A percentile compares a stretch with the other conserved stretches of the same genome.
Conservation (phyloP, 202 grass and related monocot species). For the Panicum hallii region DNA sequence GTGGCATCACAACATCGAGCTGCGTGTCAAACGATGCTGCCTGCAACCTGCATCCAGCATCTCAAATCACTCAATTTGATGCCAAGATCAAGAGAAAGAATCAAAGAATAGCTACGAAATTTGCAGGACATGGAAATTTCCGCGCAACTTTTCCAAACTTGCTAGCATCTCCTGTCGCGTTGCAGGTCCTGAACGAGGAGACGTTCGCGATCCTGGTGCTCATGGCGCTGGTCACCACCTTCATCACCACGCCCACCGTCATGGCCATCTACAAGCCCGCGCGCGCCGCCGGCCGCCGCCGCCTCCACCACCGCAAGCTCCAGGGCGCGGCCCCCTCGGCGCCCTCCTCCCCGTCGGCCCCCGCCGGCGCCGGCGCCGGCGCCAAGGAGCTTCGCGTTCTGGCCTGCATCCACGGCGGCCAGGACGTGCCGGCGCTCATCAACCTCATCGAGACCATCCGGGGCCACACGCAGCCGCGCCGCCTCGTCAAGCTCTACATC, state of each 20-base stretch:
- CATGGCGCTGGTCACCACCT: constrained; percentile 88
- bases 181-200: constrained; percentile 85
- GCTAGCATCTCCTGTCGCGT: background rate
- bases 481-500: constrained; percentile 77
- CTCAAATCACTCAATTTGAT: too few relatives aligned
- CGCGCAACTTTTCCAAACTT: background rate
- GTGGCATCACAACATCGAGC: too few relatives aligned
- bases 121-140: background rate
- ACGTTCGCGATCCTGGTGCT: constrained; percentile 83
- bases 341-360: constrained; percentile 47
- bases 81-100: background rate
- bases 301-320: constrained; percentile 72
- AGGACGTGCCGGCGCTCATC: constrained; percentile 67
- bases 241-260: constrained; percentile 83
- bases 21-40: too few relatives aligned
- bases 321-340: constrained; percentile 46
- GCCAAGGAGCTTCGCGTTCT: constrained; percentile 65
- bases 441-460: constrained; percentile 81
- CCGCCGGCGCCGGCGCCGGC: constrained; percentile 6
- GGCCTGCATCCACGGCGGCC: constrained; percentile 59
- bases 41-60: too few relatives aligned
- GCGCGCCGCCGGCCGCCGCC: constrained; percentile 34
- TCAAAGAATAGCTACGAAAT: background rate
- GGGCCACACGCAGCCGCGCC: constrained; percentile 55
- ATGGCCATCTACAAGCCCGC: constrained; percentile 94